Conservation (phyloP, 148 eudicot genomes). For the Vaccinium myrtillus region DNA sequence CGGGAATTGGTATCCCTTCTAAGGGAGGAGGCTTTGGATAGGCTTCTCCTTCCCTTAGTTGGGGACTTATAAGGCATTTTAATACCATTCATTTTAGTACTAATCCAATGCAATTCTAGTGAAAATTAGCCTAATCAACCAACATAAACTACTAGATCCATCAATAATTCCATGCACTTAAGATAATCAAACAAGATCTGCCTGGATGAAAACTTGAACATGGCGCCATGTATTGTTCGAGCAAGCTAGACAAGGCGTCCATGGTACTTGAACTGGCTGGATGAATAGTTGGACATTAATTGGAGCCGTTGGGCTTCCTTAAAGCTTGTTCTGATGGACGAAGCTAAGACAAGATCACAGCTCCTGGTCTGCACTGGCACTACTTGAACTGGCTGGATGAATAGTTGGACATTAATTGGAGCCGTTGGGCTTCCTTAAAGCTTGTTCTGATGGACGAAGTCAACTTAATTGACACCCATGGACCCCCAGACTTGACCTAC, state of each 20-base stretch:
- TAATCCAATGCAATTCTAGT: not conserved
- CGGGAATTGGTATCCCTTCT: not conserved
- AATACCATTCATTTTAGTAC: not conserved
- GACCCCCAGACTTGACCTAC: constrained; percentile 1
- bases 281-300: not conserved
- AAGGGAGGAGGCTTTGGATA: not conserved
- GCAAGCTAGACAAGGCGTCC: not conserved
- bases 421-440: not conserved
- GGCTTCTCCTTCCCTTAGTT: not conserved
- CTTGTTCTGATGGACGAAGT: no score
- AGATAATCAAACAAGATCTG: not conserved
- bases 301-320: not conserved
- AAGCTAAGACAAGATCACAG: no score
- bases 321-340: not conserved
- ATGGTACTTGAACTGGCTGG: not conserved
- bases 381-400: not conserved
- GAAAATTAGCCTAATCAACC: not conserved
- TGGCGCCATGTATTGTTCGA: not conserved
- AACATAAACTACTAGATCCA: not conserved
- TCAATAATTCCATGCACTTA: not conserved
- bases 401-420: not conserved
- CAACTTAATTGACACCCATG: not conserved
- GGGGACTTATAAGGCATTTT: not conserved
- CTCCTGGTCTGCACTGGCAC: no score
- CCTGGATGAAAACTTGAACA: not conserved